Percentiles rank a stretch among this genome's conserved stretches.
These are phyloP conservation scores for Hypoxylon sp. DNA, from an alignment of 2,329 filamentous ascomycete genomes.

Conservation along the genomic window DNA sequence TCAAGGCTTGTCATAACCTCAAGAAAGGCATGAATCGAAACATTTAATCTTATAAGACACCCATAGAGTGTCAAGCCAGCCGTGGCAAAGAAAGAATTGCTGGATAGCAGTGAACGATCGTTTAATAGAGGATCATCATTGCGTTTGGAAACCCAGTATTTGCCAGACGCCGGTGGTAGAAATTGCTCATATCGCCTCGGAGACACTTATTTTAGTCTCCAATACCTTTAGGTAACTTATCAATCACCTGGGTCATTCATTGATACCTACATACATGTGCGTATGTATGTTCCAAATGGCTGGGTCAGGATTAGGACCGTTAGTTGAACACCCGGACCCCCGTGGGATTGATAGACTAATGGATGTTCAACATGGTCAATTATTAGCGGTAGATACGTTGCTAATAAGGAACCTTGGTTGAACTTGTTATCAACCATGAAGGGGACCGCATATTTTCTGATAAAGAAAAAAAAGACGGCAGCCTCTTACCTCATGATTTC, in stretches of 20 bases:
- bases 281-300: conserved; percentile 32
- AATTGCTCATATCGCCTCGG: conserved; percentile 30
- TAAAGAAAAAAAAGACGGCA: conserved; percentile 34
- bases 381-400: conserved; percentile 29
- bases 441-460: conserved; percentile 32
- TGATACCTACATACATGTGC: conserved; percentile 5
- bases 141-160: conserved; percentile 11
- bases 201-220: conserved; percentile 25
- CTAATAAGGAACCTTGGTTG: conserved; percentile 17
- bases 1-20: conserved; percentile 22
- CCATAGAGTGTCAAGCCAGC: conserved; percentile 29
- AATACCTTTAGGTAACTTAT: conserved; percentile 23
- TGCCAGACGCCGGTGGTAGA: conserved; percentile 23
- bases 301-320: conserved; percentile 31
- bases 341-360: conserved; percentile 18
- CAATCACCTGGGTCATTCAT: conserved; percentile 2
- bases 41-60: conserved; percentile 41
- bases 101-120: conserved; percentile 30
- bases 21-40: conserved; percentile 31
- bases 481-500: conserved; percentile 43
- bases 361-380: conserved; percentile 11
- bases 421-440: conserved; percentile 16
- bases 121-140: conserved; percentile 23
- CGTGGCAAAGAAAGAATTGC: conserved; percentile 27
- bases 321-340: conserved; percentile 29